A percentile compares a stretch with the other conserved stretches of the same genome.
Conservation (phyloP, 139 green algal species). For the Yamagishiella unicocca region DNA sequence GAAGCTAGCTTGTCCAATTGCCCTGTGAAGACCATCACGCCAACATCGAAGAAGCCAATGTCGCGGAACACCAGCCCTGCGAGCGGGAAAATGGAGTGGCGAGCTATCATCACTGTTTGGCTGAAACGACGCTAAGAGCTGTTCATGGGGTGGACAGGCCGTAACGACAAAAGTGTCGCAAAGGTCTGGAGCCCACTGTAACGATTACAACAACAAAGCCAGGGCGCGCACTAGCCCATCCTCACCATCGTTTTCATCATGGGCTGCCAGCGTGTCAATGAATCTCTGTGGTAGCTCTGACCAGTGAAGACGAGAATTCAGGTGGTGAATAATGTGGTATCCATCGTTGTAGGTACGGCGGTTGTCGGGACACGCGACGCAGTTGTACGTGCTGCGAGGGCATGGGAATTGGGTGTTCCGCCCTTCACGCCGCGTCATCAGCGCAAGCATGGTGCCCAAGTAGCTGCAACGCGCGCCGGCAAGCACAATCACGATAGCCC, state of each 20-base stretch:
- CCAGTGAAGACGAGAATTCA: constrained; percentile 91
- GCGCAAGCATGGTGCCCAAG: too few species aligned
- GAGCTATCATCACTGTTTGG: too few species aligned
- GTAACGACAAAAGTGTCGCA: too few species aligned
- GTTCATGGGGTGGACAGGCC: too few species aligned
- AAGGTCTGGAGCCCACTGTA: too few species aligned
- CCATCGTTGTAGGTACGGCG: constrained; percentile 90
- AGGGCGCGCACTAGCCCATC: too few species aligned
- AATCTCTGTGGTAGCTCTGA: constrained; percentile 77
- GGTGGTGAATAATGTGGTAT: constrained; percentile 93
- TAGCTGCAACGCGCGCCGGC: too few species aligned
- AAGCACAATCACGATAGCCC: too few species aligned
- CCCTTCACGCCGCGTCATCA: too few species aligned
- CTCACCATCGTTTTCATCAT: constrained; percentile 73
- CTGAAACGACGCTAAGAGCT: too few species aligned
- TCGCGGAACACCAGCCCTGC: constrained; percentile 73
- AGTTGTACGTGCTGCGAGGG: constrained; percentile 84
- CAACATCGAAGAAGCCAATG: constrained; percentile 86
- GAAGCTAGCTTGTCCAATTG: constrained; percentile 62
- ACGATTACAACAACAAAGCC: too few species aligned
- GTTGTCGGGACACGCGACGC: constrained; percentile 83
- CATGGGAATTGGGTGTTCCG: too few species aligned
- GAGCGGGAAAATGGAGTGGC: background rate
- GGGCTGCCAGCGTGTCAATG: constrained; percentile 69
- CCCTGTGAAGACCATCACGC: constrained; percentile 72